These are phyloP conservation scores for Ceratobasidium sp. DNA, from an alignment of 1,284 basidiomycete species.

Conservation along the genomic window DNA sequence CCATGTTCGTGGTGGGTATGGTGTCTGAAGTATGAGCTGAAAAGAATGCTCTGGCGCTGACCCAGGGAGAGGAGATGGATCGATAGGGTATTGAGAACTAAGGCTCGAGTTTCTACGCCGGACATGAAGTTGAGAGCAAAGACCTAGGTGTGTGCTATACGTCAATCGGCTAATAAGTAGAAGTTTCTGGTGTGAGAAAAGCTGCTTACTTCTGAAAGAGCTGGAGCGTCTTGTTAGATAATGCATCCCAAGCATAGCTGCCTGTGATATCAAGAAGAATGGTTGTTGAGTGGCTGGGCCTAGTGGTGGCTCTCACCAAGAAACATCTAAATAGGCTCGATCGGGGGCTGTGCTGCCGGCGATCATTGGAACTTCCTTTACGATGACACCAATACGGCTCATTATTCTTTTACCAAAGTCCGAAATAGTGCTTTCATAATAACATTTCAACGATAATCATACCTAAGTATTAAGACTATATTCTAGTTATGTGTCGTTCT, in stretches of 20 bases:
- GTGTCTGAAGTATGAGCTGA: constrained; percentile 46
- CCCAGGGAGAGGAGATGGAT: constrained; percentile 45
- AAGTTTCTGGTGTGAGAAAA: not conserved
- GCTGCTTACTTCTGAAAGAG: constrained; percentile 8
- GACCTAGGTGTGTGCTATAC: constrained; percentile 20
- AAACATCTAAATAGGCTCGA: constrained; percentile 12
- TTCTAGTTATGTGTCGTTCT: not conserved
- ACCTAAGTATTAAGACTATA: no score
- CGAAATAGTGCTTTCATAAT: no score
- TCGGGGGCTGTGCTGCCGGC: constrained; percentile 8
- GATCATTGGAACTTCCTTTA: not conserved
- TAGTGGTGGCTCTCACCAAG: constrained; percentile 16
- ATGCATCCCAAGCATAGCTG: not conserved
- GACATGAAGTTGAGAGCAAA: not conserved
- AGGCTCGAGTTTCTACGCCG: not conserved
- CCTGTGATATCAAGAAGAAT: not conserved
- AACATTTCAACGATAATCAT: no score
- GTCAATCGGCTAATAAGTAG: constrained; percentile 34
- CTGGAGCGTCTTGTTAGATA: not conserved
- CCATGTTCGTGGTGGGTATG: constrained; percentile 45
- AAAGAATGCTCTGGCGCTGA: constrained; percentile 46
- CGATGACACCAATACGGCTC: no score
- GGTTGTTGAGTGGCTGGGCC: not conserved
- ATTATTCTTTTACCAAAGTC: no score
- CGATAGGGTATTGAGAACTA: constrained; percentile 41